A percentile compares a stretch with the other conserved stretches of the same genome.
These are phyloP conservation scores for Amanita exitialis DNA, from an alignment of 768 basidiomycete species.

Conservation along the genomic window DNA sequence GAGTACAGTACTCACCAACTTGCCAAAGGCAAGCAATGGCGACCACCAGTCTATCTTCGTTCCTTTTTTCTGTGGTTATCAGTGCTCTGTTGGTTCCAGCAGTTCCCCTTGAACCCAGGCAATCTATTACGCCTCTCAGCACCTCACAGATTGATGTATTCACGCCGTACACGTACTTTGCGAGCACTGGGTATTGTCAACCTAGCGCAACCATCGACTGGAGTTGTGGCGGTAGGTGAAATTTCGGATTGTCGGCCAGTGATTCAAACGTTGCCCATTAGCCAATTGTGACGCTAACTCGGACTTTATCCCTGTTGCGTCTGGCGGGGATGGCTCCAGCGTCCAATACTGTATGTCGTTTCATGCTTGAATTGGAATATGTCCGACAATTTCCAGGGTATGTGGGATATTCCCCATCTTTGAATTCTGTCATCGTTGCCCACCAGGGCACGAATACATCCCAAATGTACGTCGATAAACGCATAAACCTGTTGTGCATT, in stretches of 20 bases:
- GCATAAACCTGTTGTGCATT: not conserved
- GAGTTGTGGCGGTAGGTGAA: conserved; percentile 38
- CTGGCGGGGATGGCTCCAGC: conserved; percentile 31
- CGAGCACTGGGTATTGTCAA: conserved; percentile 41
- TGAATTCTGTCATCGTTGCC: conserved; percentile 27
- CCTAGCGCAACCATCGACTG: conserved; percentile 32
- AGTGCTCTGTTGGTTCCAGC: not conserved
- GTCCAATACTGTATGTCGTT: conserved; percentile 26
- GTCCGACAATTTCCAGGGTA: conserved; percentile 8
- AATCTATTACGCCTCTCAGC: conserved; percentile 24
- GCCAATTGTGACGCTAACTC: conserved; percentile 31
- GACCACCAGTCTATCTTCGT: not conserved
- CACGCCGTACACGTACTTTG: conserved; percentile 38
- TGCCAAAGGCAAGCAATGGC: not conserved
- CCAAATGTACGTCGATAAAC: conserved; percentile 19
- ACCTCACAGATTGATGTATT: conserved; percentile 30
- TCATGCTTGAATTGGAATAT: not conserved
- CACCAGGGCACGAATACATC: conserved; percentile 32
- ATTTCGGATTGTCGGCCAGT: not conserved
- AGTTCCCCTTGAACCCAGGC: conserved; percentile 2
- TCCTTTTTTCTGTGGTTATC: not conserved
- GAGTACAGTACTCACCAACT: not conserved
- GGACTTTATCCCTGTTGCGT: conserved; percentile 30
- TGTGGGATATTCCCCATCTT: conserved; percentile 22
- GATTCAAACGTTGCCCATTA: conserved; percentile 8